These are phyloP conservation scores for Jaltomata sinuosa DNA, from an alignment of 257 asterid genomes.

Conservation along the genomic window DNA sequence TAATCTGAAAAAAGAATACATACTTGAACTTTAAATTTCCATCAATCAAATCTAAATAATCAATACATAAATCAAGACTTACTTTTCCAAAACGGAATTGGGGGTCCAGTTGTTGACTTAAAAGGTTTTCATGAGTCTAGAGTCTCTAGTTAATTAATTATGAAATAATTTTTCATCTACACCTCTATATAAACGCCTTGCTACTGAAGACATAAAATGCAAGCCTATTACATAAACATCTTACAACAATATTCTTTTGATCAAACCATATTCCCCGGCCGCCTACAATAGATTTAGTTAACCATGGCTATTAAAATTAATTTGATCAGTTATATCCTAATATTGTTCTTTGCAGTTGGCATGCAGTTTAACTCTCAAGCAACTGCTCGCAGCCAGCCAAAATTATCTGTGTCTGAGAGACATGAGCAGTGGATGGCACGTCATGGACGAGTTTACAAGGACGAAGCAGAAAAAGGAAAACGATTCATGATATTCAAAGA, in stretches of 20 bases:
- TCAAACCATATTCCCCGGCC: background rate
- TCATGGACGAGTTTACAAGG: conserved; percentile 18
- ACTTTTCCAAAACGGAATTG: background rate
- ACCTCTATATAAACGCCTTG: background rate
- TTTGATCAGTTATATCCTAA: background rate
- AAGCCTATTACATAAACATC: background rate
- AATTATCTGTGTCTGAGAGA: background rate
- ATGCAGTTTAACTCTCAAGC: background rate
- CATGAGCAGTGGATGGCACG: conserved; percentile 29
- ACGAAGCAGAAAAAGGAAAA: conserved; percentile 17
- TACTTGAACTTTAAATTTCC: background rate
- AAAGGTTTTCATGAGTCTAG: background rate
- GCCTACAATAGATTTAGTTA: background rate
- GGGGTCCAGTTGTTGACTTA: background rate
- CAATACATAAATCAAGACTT: background rate
- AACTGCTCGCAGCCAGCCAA: background rate
- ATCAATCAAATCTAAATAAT: too few relatives aligned
- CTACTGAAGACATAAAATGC: background rate
- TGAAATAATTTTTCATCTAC: background rate
- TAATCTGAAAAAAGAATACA: background rate
- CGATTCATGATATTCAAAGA: conserved; percentile 27
- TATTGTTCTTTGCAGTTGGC: background rate
- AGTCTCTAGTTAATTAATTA: background rate
- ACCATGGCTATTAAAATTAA: background rate
- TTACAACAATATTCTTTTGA: background rate